Evolutionary conservation across 2,329 filamentous ascomycete genomes (phyloP).

Genomic region (Lasiodiplodia sp.): DNA sequence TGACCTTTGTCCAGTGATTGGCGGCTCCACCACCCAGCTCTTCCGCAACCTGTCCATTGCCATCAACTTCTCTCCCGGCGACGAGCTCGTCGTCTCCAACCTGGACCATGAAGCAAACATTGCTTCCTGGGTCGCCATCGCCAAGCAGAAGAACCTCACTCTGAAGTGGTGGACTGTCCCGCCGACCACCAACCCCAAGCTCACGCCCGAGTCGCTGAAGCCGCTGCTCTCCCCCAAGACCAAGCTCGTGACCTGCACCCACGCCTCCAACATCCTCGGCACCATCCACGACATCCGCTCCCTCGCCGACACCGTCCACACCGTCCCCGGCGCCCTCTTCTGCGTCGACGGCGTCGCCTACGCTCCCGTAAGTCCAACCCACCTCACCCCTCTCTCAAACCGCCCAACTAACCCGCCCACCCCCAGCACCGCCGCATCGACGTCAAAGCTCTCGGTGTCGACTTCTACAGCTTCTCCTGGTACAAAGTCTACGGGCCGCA

Average conservation of each 20-base stretch:
- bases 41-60: conserved; percentile 69
- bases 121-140: conserved; percentile 75
- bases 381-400: neutral
- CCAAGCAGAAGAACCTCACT: conserved; percentile 64
- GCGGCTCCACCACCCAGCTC: conserved; percentile 77
- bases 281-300: conserved; percentile 70
- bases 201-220: conserved; percentile 64
- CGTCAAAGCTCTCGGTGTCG: conserved; percentile 71
- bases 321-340: conserved; percentile 64
- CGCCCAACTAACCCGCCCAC: neutral
- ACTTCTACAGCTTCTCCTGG: conserved; percentile 82
- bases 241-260: conserved; percentile 74
- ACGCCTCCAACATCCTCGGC: conserved; percentile 76
- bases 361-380: conserved; percentile 58
- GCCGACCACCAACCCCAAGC: conserved; percentile 59
- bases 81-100: conserved; percentile 74
- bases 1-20: conserved; percentile 61
- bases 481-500: conserved; percentile 83
- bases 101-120: conserved; percentile 83
- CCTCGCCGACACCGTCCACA: conserved; percentile 63
- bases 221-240: conserved; percentile 69
- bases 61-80: conserved; percentile 50
- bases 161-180: conserved; percentile 73
- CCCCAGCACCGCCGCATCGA: conserved; percentile 68
- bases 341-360: conserved; percentile 80